Evolutionary conservation across 805 yeast genomes (phyloP).

Genomic region (Candida insectorum): DNA sequence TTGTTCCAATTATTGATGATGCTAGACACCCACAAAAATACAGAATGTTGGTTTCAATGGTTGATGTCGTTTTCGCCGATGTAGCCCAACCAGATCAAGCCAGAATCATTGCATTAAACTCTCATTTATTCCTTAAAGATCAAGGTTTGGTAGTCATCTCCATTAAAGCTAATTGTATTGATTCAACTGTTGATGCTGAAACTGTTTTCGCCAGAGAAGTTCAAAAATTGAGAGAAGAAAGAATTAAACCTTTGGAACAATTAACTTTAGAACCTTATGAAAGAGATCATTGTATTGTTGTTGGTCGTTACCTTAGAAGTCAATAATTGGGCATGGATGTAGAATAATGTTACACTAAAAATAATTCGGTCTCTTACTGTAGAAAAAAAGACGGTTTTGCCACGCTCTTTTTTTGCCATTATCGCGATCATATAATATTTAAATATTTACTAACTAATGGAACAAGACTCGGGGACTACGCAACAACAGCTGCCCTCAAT

Average conservation of each 20-base stretch:
- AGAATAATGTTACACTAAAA: no score
- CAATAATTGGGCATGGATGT: no score
- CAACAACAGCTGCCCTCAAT: no score
- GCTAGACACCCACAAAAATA: conserved; percentile 99
- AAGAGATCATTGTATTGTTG: conserved; percentile 99
- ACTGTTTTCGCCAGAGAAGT: conserved; percentile 99
- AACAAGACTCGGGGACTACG: no score
- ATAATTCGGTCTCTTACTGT: no score
- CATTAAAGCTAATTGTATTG: conserved; percentile 99
- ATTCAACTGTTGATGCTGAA: conserved; percentile 98
- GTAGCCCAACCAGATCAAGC: conserved; percentile 99
- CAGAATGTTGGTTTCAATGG: conserved; percentile 99
- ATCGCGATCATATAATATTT: no score
- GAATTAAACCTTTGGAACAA: conserved; percentile 97
- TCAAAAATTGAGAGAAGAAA: conserved; percentile 97
- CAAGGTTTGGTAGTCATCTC: conserved; percentile 98
- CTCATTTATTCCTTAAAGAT: conserved; percentile 97
- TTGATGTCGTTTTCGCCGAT: conserved; percentile 97
- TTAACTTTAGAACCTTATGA: conserved; percentile 98
- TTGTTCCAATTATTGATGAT: conserved; percentile 97
- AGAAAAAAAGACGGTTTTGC: no score
- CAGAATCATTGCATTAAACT: conserved; percentile 97
- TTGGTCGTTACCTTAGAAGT: conserved; percentile 94
- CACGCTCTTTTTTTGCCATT: no score
- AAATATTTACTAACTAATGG: no score